phyloP scores from a whole-genome alignment of 495 filamentous ascomycete species.

The Trichodelitschia bisporula region DNA sequence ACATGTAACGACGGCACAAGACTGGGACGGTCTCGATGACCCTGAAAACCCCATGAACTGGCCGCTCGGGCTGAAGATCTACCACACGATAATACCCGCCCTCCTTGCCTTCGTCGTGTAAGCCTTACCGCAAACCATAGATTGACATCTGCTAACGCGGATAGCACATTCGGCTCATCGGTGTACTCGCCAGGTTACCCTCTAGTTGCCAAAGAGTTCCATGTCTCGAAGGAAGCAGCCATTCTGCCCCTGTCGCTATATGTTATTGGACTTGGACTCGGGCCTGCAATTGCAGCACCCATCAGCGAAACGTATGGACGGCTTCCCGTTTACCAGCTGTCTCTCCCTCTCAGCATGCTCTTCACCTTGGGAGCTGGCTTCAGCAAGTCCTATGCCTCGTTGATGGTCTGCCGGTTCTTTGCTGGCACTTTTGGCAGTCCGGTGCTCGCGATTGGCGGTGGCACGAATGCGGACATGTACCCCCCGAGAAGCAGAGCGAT shows the following conservation, averaged over 20 bases:
- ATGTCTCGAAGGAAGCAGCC: constrained; percentile 11
- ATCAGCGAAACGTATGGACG: constrained; percentile 15
- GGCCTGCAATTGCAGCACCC: constrained; percentile 14
- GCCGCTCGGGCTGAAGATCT: constrained; percentile 9
- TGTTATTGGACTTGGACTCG: constrained; percentile 14
- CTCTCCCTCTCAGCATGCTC: constrained; percentile 26
- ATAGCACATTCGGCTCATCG: constrained; percentile 11
- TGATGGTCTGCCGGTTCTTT: constrained; percentile 35
- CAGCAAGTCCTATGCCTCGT: constrained; percentile 25
- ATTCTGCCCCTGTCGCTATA: constrained; percentile 13
- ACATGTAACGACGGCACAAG: too few relatives aligned
- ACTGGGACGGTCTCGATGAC: constrained; percentile 11
- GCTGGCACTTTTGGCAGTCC: constrained; percentile 33
- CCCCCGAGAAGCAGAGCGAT: constrained; percentile 20
- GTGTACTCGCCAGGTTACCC: constrained; percentile 12
- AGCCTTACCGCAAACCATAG: constrained; percentile 3
- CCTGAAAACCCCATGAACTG: constrained; percentile 19
- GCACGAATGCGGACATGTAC: constrained; percentile 28
- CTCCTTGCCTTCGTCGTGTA: constrained; percentile 14
- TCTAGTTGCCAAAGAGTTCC: constrained; percentile 10
- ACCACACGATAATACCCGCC: constrained; percentile 10
- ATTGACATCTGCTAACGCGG: constrained; percentile 1
- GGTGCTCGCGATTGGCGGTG: constrained; percentile 27
- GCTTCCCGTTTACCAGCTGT: constrained; percentile 11
- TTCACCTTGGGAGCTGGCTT: constrained; percentile 39